These are phyloP conservation scores for Wakefieldia striispora DNA, from an alignment of 768 basidiomycete genomes.

Conservation along the genomic window DNA sequence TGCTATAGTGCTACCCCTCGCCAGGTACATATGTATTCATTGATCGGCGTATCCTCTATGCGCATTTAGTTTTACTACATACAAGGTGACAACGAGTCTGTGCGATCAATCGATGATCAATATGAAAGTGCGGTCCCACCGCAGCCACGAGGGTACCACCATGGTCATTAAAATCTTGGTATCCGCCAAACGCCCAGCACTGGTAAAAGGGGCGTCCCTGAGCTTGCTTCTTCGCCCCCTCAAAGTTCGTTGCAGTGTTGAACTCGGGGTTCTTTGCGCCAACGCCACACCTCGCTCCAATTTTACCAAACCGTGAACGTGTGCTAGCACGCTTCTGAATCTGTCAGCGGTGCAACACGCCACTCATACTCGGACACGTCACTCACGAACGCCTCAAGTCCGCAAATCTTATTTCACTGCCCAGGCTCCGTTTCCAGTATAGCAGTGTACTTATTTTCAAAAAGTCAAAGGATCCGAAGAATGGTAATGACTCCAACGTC, in stretches of 20 bases:
- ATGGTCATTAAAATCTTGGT: not conserved
- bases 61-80: too few species aligned
- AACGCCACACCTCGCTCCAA: not conserved
- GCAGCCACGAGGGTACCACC: conserved; percentile 14
- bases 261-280: conserved; percentile 3
- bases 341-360: not conserved
- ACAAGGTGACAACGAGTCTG: not conserved
- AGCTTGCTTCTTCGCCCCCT: conserved; percentile 4
- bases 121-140: not conserved
- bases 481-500: too few species aligned
- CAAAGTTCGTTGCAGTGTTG: conserved; percentile 18
- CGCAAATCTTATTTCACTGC: conserved; percentile 8
- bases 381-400: not conserved
- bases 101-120: conserved; percentile 16
- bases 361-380: too few species aligned
- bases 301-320: not conserved
- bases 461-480: conserved; percentile 9
- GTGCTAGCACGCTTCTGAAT: not conserved
- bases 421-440: conserved; percentile 3
- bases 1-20: too few species aligned
- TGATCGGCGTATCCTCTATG: too few species aligned
- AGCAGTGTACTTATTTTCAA: too few species aligned
- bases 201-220: too few species aligned
- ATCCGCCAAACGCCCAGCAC: too few species aligned
- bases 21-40: too few species aligned